Percentiles rank a stretch among this genome's conserved stretches.
phyloP scores from a whole-genome alignment of 2,329 filamentous ascomycete species.

The Fusarium compactum region DNA sequence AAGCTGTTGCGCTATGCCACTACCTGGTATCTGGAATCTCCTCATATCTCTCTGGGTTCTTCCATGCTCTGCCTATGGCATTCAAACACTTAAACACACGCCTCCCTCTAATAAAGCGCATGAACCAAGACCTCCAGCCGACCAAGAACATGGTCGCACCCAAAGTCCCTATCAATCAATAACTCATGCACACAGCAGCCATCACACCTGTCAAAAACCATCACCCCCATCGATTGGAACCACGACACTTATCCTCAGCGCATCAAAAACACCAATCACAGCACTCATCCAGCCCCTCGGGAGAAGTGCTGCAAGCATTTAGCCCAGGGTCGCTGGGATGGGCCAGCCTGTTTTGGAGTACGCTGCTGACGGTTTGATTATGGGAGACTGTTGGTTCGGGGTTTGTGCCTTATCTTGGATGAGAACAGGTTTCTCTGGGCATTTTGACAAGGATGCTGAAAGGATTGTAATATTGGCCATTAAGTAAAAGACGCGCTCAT shows the following conservation, averaged over 20 bases:
- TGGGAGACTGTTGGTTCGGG: conserved; percentile 26
- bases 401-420: conserved; percentile 28
- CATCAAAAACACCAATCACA: conserved; percentile 42
- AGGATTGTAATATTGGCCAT: conserved; percentile 6
- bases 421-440: neutral
- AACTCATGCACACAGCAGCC: conserved; percentile 21
- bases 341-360: conserved; percentile 19
- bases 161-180: conserved; percentile 7
- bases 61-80: too few species aligned
- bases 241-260: conserved; percentile 42
- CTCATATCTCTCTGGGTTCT: neutral
- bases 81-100: neutral
- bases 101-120: neutral
- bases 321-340: conserved; percentile 7
- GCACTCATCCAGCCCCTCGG: conserved; percentile 18
- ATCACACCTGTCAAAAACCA: conserved; percentile 34
- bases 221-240: conserved; percentile 40
- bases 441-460: conserved; percentile 13
- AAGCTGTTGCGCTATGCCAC: neutral
- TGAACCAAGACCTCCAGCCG: neutral
- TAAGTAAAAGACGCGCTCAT: conserved; percentile 4
- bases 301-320: conserved; percentile 19
- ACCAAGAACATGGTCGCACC: neutral
- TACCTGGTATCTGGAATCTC: neutral
- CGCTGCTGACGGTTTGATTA: conserved; percentile 13